Evolutionary conservation across 2,329 filamentous ascomycete species (phyloP).

Genomic region (Intubia oerlemansii): DNA sequence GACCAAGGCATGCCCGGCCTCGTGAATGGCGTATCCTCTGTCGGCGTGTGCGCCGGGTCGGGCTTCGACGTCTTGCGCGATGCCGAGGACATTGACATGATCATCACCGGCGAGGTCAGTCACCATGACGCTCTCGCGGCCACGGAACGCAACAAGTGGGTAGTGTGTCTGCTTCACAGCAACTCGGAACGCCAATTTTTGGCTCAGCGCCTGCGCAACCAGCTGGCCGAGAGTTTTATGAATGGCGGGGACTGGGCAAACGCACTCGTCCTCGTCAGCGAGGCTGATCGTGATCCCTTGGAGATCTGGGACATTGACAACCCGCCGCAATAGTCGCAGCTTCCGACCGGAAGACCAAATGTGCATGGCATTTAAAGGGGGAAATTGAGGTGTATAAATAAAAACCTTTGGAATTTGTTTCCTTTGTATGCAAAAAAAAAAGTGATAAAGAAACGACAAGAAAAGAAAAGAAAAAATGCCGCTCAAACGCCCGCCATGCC

Average conservation of each 20-base stretch:
- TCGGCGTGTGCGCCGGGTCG: slow-evolving; percentile 80
- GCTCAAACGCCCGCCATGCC: too few species aligned
- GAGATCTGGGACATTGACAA: slow-evolving; percentile 39
- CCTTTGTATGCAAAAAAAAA: not conserved
- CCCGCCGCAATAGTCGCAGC: not conserved
- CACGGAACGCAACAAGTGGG: slow-evolving; percentile 61
- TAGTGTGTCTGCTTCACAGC: slow-evolving; percentile 76
- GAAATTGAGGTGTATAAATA: not conserved
- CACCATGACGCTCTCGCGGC: slow-evolving; percentile 83
- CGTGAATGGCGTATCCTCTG: too few species aligned
- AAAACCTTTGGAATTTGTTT: too few species aligned
- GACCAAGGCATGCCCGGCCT: too few species aligned
- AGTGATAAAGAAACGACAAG: not conserved
- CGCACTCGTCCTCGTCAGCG: slow-evolving; percentile 44
- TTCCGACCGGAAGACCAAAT: not conserved
- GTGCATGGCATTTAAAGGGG: too few species aligned
- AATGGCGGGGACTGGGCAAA: slow-evolving; percentile 21
- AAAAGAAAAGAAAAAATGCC: not conserved
- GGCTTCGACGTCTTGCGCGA: slow-evolving; percentile 57
- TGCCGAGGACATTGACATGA: slow-evolving; percentile 38
- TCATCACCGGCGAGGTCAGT: slow-evolving; percentile 82
- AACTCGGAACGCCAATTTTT: slow-evolving; percentile 83
- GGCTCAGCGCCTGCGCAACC: slow-evolving; percentile 42
- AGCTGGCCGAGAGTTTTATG: slow-evolving; percentile 39
- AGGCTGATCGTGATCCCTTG: slow-evolving; percentile 72